Percentiles rank a stretch among this genome's conserved stretches.
These are phyloP conservation scores for Bocquillonia castaneifolia DNA, from an alignment of 441 rosid species.

Conservation along the genomic window DNA sequence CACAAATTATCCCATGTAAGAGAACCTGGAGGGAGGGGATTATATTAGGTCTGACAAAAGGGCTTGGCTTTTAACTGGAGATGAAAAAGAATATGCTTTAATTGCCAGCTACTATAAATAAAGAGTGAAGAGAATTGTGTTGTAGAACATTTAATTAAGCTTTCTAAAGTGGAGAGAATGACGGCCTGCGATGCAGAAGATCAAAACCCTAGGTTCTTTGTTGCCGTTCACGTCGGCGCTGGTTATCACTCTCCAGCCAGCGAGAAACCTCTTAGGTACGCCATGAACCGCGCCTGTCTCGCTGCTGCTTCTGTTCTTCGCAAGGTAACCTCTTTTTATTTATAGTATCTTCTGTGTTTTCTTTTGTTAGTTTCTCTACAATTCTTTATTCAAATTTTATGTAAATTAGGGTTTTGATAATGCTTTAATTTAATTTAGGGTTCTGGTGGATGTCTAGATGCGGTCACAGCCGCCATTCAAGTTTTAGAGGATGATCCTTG, in stretches of 20 bases:
- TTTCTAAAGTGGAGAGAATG: no score
- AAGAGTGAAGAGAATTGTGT: no score
- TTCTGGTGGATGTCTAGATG: constrained; percentile 63
- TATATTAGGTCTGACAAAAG: no score
- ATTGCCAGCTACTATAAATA: no score
- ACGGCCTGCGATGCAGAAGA: constrained; percentile 36
- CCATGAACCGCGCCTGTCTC: constrained; percentile 86
- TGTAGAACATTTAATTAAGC: no score
- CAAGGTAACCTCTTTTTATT: constrained; percentile 39
- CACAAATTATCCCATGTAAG: no score
- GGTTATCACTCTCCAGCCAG: constrained; percentile 69
- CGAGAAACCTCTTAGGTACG: constrained; percentile 71
- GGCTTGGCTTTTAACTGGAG: no score
- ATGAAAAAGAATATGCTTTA: no score
- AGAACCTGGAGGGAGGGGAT: no score
- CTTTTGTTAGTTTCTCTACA: background rate
- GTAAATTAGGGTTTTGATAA: background rate
- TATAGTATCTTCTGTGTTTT: background rate
- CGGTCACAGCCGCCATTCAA: constrained; percentile 79
- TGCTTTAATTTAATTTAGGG: constrained; percentile 36
- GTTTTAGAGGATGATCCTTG: constrained; percentile 87
- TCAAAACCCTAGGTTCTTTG: constrained; percentile 58
- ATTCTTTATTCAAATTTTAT: background rate
- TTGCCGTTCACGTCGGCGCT: constrained; percentile 93
- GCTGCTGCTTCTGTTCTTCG: constrained; percentile 77